Evolutionary conservation across 352 stramenopile species (phyloP).

Genomic region (Phytophthora tentaculata): DNA sequence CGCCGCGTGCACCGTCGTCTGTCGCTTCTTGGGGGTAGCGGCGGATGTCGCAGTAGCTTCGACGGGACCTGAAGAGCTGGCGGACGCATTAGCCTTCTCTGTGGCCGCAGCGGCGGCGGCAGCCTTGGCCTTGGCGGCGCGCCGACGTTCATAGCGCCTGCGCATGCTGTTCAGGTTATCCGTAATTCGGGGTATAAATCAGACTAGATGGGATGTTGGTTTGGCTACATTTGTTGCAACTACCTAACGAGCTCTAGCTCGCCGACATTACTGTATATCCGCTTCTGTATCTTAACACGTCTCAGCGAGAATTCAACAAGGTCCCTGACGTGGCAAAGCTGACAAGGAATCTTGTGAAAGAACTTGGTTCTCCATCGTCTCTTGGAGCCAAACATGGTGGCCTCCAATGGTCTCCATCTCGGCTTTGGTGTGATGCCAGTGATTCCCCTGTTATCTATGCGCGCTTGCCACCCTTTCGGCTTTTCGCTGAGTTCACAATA

Average conservation of each 20-base stretch:
- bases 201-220: background rate
- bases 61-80: background rate
- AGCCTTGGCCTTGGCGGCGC: slow-evolving; percentile 48
- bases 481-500: slow-evolving; percentile 77
- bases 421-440: slow-evolving; percentile 3
- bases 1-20: slow-evolving; percentile 51
- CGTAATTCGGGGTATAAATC: slow-evolving; percentile 16
- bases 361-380: background rate
- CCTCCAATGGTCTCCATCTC: background rate
- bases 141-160: slow-evolving; percentile 55
- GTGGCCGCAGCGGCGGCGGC: slow-evolving; percentile 23
- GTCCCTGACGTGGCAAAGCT: slow-evolving; percentile 2
- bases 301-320: background rate
- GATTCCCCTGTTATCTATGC: slow-evolving; percentile 31
- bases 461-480: slow-evolving; percentile 46
- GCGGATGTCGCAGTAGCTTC: background rate
- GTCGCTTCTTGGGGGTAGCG: slow-evolving; percentile 42
- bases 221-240: slow-evolving; percentile 14
- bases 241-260: slow-evolving; percentile 13
- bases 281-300: slow-evolving; percentile 8
- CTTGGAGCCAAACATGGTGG: background rate
- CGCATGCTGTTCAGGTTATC: slow-evolving; percentile 32
- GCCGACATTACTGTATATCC: background rate
- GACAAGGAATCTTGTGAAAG: background rate
- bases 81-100: slow-evolving; percentile 13